Conservation (phyloP, 306 rosid species). For the Citrullus colocynthis region DNA sequence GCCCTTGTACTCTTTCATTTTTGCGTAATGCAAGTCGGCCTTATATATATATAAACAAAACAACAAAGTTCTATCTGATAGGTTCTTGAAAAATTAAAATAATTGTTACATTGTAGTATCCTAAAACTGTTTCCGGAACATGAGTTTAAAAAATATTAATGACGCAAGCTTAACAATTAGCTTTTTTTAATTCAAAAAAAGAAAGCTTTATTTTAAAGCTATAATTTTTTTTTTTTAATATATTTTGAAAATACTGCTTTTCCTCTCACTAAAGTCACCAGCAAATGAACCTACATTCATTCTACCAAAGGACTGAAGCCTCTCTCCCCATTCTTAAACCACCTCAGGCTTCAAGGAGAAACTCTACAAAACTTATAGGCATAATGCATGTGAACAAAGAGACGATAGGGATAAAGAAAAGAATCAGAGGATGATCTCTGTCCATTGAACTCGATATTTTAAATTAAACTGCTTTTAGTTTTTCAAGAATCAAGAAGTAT, state of each 20-base stretch:
- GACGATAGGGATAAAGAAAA: background rate
- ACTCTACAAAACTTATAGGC: background rate
- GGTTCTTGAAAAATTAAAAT: background rate
- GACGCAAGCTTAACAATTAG: background rate
- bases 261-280: background rate
- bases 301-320: background rate
- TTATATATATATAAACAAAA: background rate
- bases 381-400: background rate
- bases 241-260: background rate
- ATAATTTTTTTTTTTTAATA: background rate
- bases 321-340: background rate
- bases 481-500: background rate
- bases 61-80: background rate
- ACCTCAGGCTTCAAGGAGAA: background rate
- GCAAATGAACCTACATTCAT: background rate
- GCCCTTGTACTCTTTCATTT: too few species aligned
- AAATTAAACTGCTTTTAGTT: background rate
- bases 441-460: background rate
- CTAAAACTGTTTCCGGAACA: too few species aligned
- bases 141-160: background rate
- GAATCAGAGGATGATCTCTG: background rate
- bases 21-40: too few species aligned
- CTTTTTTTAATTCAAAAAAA: too few species aligned
- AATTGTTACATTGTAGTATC: background rate
- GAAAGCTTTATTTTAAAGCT: background rate